phyloP scores from a whole-genome alignment of 1,284 basidiomycete genomes.

The Boletus coffeatus region DNA sequence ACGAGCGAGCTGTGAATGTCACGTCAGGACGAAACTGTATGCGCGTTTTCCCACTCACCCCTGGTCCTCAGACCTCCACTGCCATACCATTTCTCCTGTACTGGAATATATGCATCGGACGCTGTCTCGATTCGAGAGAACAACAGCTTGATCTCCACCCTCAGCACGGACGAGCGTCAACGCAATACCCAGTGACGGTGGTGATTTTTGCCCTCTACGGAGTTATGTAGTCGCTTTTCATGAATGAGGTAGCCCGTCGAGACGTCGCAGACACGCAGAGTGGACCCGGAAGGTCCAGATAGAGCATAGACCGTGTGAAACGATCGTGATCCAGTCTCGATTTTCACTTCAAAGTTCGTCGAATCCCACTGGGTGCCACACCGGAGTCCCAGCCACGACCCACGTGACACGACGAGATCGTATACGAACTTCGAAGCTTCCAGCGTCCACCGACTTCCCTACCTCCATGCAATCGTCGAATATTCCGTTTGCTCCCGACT shows the following conservation, averaged over 20 bases:
- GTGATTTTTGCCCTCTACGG: conserved; percentile 40
- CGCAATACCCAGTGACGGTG: conserved; percentile 42
- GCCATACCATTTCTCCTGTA: conserved; percentile 55
- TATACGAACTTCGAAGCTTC: too few relatives aligned
- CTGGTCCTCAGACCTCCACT: conserved; percentile 59
- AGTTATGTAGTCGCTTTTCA: conserved; percentile 57
- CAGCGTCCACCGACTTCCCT: neutral
- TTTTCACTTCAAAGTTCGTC: too few relatives aligned
- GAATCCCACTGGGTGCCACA: too few relatives aligned
- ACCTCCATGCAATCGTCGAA: neutral
- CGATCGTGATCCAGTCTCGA: too few relatives aligned
- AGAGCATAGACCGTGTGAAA: conserved; percentile 41
- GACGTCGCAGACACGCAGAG: conserved; percentile 65
- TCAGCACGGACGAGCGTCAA: conserved; percentile 20
- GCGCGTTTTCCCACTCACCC: conserved; percentile 37
- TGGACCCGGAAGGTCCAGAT: conserved; percentile 72
- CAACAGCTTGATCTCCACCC: conserved; percentile 17
- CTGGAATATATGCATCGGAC: conserved; percentile 43
- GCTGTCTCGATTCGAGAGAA: conserved; percentile 55
- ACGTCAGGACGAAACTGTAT: neutral
- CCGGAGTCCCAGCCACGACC: too few relatives aligned
- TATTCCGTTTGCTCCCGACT: neutral
- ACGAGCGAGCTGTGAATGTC: conserved; percentile 49
- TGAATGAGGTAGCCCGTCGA: conserved; percentile 63
- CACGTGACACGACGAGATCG: too few relatives aligned